Conservation (phyloP, 768 basidiomycete genomes). For the Tylopilus sp. region DNA sequence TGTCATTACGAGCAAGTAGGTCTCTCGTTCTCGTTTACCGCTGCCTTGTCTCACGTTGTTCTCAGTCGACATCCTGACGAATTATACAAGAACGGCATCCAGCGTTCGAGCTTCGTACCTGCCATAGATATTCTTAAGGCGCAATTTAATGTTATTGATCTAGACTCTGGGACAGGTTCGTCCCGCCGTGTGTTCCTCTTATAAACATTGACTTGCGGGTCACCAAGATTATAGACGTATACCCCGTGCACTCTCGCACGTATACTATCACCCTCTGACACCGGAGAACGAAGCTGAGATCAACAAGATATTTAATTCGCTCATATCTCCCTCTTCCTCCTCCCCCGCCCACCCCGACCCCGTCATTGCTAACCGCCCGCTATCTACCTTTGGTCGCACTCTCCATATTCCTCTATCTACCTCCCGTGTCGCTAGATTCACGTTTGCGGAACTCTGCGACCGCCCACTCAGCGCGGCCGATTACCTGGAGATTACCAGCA, state of each 20-base stretch:
- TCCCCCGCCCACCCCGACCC: constrained; percentile 37
- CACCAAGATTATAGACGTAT: constrained; percentile 87
- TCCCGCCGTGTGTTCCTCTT: constrained; percentile 11
- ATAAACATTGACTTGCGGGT: not conserved
- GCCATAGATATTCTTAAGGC: constrained; percentile 91
- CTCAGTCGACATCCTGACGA: constrained; percentile 93
- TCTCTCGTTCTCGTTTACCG: not conserved
- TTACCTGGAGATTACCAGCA: constrained; percentile 89
- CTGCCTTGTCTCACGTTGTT: not conserved
- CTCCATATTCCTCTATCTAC: constrained; percentile 79
- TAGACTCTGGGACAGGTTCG: constrained; percentile 91
- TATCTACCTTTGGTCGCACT: constrained; percentile 90
- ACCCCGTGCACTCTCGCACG: constrained; percentile 88
- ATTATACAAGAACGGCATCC: constrained; percentile 98
- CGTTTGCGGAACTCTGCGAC: constrained; percentile 83
- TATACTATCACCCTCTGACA: constrained; percentile 84
- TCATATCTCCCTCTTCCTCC: constrained; percentile 51
- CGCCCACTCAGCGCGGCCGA: constrained; percentile 91
- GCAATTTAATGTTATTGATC: constrained; percentile 82
- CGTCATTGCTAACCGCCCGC: constrained; percentile 54
- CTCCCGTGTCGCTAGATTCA: constrained; percentile 77
- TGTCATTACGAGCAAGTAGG: constrained; percentile 97
- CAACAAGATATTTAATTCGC: constrained; percentile 76
- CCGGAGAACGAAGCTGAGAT: constrained; percentile 66
- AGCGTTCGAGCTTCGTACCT: constrained; percentile 90